A percentile compares a stretch with the other conserved stretches of the same genome.
Evolutionary conservation across 2,329 filamentous ascomycete species (phyloP).

Genomic region (Fusarium decemcellulare): DNA sequence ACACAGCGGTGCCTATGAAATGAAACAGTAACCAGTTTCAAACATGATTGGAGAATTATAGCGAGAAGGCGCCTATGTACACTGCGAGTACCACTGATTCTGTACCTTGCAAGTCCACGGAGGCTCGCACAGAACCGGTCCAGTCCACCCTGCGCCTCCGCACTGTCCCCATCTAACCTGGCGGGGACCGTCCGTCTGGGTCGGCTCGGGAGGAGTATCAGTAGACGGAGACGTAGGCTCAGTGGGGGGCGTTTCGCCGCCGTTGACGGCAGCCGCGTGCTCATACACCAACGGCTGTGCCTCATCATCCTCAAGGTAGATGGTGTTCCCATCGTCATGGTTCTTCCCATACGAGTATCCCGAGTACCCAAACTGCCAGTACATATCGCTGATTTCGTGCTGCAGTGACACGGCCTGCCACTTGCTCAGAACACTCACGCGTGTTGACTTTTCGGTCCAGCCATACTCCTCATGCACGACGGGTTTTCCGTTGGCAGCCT

Average conservation of each 20-base stretch:
- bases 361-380: constrained; percentile 69
- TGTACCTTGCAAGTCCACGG: constrained; percentile 29
- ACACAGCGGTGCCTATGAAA: too few species aligned
- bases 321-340: constrained; percentile 70
- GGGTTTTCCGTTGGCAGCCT: constrained; percentile 62
- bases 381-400: constrained; percentile 66
- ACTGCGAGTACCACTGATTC: constrained; percentile 40
- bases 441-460: constrained; percentile 57
- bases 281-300: constrained; percentile 60
- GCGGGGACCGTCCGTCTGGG: constrained; percentile 13
- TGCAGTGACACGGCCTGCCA: constrained; percentile 66
- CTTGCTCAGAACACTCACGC: constrained; percentile 59
- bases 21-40: too few species aligned
- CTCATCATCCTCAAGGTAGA: constrained; percentile 66
- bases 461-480: constrained; percentile 60
- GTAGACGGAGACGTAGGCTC: constrained; percentile 3
- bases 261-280: constrained; percentile 59
- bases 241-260: constrained; percentile 1
- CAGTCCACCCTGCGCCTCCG: constrained; percentile 33
- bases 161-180: constrained; percentile 32
- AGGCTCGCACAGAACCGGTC: constrained; percentile 19
- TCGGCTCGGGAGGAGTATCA: constrained; percentile 16
- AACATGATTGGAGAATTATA: too few species aligned
- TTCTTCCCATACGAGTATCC: constrained; percentile 68
- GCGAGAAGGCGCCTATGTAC: not conserved